A percentile compares a stretch with the other conserved stretches of the same genome.
Evolutionary conservation across 768 basidiomycete genomes (phyloP).

Genomic region (Rhodotorula sphaerocarpa): DNA sequence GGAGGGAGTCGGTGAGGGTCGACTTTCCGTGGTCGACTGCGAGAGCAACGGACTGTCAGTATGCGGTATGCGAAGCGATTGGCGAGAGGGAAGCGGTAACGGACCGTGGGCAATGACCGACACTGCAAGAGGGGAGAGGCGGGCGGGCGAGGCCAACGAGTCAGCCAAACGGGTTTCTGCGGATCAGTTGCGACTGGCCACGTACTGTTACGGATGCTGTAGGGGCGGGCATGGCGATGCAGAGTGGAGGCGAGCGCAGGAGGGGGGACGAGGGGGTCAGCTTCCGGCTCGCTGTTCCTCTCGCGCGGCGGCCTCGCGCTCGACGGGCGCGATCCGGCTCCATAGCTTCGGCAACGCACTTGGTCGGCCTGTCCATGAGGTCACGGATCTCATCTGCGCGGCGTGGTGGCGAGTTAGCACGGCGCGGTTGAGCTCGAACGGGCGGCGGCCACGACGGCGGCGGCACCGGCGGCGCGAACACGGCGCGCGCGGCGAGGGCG

Average conservation of each 20-base stretch:
- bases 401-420: not conserved
- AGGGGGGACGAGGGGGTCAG: too few species aligned
- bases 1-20: conserved; percentile 94
- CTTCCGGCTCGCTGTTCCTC: too few species aligned
- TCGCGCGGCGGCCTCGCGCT: not conserved
- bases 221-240: not conserved
- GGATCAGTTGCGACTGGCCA: not conserved
- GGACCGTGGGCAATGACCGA: conserved; percentile 48
- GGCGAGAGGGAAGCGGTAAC: conserved; percentile 9
- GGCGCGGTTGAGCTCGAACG: not conserved
- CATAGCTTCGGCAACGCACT: not conserved
- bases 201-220: conserved; percentile 37
- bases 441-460: too few species aligned
- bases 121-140: conserved; percentile 40
- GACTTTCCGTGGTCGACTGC: conserved; percentile 99
- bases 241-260: conserved; percentile 3
- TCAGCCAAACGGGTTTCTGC: not conserved
- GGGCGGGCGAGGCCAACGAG: too few species aligned
- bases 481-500: not conserved
- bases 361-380: conserved; percentile 42
- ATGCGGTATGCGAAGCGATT: not conserved
- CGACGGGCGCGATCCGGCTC: not conserved
- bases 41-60: not conserved
- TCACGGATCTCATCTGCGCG: conserved; percentile 43
- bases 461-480: too few species aligned